Base-by-base conservation (phyloP, 257 asterid species). In the Rhazya stricta region DNA sequence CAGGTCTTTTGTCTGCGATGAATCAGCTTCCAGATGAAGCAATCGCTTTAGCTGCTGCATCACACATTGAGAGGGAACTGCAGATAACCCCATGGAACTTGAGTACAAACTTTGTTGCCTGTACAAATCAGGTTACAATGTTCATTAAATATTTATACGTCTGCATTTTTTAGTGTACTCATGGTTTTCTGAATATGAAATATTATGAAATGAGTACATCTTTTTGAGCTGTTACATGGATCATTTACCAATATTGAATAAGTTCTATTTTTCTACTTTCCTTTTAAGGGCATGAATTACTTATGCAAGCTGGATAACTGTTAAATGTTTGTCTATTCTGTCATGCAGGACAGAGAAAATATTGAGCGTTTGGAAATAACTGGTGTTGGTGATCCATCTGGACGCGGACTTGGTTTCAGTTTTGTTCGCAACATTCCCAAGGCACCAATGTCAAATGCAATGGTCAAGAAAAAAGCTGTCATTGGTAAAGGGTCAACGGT, bases 21-120 rank as follows among this genome's bases (percentile, higher is more conserved):
- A 95, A 88, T 85, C 99, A 91, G 90, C 98, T 95, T 85, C 99
- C 99, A 58, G 96, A 88, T 87, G 99, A 95, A 89, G 99, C 99
- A 65, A 88, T 95, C 79, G 82, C 99, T 79, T 85, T 95, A 85
- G 99, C 99, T 75, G 98, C 98, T 67, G 99, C 99, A 63, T 89
- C 99, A 57, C 99, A 95, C 85, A 88, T 95, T 77, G 99, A 95
- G 89, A 91, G 99, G 84, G 99, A 95, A 85, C 91, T 95, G 80
- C 98, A 91, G 83, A 92, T 95, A 78, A 95, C 99, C 18, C 99
- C 99, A 29, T 95, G 99, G 98, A 95, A 91, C 83, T 85, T 95
- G 89, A 95, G 97, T 77, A 86, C 88, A 81, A 95, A 92, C 77
- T 95, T 92, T 76, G 99, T 95, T 80, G 87, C 98, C 74, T 95